Percentiles rank a stretch among this genome's conserved stretches.
Evolutionary conservation across 306 rosid genomes (phyloP).

Genomic region (Pyrus communis): DNA sequence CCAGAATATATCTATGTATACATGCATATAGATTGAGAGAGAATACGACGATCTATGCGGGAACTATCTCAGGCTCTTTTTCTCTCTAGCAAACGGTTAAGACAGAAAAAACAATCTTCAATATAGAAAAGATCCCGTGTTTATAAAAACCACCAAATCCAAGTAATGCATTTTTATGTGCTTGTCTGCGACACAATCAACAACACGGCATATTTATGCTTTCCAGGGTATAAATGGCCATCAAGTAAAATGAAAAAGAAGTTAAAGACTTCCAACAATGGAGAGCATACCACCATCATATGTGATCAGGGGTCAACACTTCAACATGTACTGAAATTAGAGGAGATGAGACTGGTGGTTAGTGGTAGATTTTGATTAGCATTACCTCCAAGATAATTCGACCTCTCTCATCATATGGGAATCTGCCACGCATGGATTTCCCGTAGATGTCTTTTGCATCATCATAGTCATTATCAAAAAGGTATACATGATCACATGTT

Average conservation of each 20-base stretch:
- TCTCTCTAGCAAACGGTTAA: not conserved
- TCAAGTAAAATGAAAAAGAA: not conserved
- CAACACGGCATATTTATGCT: not conserved
- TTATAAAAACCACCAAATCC: not conserved
- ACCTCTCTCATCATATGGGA: constrained; percentile 83
- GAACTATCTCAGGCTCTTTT: not conserved
- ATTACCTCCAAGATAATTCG: constrained; percentile 87
- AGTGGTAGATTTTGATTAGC: constrained; percentile 13
- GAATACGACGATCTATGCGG: not conserved
- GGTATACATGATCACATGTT: constrained; percentile 89
- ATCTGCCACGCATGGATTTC: constrained; percentile 82
- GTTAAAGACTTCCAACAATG: not conserved
- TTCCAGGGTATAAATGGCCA: not conserved
- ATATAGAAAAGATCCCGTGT: not conserved
- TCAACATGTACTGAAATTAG: not conserved
- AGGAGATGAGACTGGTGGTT: constrained; percentile 14
- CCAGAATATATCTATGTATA: not conserved
- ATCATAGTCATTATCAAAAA: constrained; percentile 79
- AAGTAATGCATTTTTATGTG: not conserved
- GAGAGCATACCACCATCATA: not conserved
- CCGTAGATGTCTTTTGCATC: constrained; percentile 87
- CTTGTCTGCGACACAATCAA: not conserved
- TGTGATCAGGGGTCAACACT: not conserved
- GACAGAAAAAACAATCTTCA: not conserved
- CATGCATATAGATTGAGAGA: not conserved